phyloP scores from a whole-genome alignment of 441 rosid genomes.

The Raphanus hybrid region DNA sequence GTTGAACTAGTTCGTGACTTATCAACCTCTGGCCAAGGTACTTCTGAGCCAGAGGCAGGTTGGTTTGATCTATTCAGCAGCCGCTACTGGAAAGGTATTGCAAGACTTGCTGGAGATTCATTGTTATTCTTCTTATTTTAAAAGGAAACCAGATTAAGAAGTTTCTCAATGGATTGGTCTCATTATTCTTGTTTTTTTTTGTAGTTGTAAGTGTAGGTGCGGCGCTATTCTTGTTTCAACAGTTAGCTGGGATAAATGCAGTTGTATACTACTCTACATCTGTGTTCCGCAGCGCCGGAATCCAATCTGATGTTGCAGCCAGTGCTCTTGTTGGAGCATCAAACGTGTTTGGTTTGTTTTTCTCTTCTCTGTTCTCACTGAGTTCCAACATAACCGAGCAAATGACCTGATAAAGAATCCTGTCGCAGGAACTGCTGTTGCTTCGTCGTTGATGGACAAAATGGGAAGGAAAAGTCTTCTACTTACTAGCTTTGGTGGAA shows the following conservation, averaged over 20 bases:
- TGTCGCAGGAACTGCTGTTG: conserved; percentile 82
- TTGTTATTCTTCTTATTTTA: neutral
- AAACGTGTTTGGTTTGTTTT: conserved; percentile 77
- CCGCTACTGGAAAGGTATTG: conserved; percentile 92
- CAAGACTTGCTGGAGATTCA: conserved; percentile 7
- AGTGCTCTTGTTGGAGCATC: conserved; percentile 99
- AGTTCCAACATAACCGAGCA: neutral
- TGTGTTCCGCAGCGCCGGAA: conserved; percentile 92
- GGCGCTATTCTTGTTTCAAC: conserved; percentile 98
- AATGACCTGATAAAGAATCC: neutral
- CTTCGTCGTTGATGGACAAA: conserved; percentile 97
- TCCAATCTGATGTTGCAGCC: conserved; percentile 95
- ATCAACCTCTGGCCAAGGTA: conserved; percentile 66
- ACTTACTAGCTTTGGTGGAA: conserved; percentile 87
- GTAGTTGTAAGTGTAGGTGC: conserved; percentile 98
- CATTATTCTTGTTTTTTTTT: too few species aligned
- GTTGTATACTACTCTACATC: conserved; percentile 99
- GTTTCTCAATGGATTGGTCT: too few species aligned
- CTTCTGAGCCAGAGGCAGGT: conserved; percentile 91
- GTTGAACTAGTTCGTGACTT: conserved; percentile 82
- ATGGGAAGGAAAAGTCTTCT: conserved; percentile 97
- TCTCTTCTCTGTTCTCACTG: neutral
- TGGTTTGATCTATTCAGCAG: conserved; percentile 95
- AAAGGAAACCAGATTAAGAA: neutral
- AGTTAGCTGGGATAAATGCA: conserved; percentile 97